Conservation (phyloP, 2,329 filamentous ascomycete genomes). For the Amesomyces nigricolor region DNA sequence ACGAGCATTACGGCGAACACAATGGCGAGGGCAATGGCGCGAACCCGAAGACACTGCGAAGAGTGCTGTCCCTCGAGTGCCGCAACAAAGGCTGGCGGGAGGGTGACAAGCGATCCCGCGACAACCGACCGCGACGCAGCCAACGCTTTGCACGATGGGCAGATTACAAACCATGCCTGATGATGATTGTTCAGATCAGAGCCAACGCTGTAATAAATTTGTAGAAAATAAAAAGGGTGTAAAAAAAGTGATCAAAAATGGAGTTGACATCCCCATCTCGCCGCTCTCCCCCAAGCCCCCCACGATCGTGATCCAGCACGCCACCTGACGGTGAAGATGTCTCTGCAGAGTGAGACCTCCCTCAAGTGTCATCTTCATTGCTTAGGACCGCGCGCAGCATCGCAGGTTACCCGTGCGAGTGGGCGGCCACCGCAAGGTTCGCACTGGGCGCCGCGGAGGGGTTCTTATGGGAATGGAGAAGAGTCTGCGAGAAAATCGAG, state of each 20-base stretch:
- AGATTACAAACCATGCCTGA: too few species aligned
- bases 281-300: conserved; percentile 51
- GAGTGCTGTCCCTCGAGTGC: too few species aligned
- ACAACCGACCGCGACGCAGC: too few species aligned
- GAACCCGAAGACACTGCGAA: too few species aligned
- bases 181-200: too few species aligned
- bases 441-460: conserved; percentile 58
- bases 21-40: too few species aligned
- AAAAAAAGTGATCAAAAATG: conserved; percentile 22
- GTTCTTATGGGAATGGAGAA: conserved; percentile 52
- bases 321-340: conserved; percentile 64
- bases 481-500: conserved; percentile 43
- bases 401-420: conserved; percentile 64
- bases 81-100: too few species aligned
- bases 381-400: conserved; percentile 58
- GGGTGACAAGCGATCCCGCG: too few species aligned
- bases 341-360: conserved; percentile 70
- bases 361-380: conserved; percentile 65
- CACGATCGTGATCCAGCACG: conserved; percentile 62
- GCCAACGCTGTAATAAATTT: too few species aligned
- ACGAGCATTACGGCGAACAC: too few species aligned
- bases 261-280: conserved; percentile 53
- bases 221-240: background rate
- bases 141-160: too few species aligned
- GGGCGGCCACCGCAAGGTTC: conserved; percentile 61